Percentiles rank a stretch among this genome's conserved stretches.
Evolutionary conservation across 352 stramenopile species (phyloP).

Genomic region (Globisporangium irregulare): DNA sequence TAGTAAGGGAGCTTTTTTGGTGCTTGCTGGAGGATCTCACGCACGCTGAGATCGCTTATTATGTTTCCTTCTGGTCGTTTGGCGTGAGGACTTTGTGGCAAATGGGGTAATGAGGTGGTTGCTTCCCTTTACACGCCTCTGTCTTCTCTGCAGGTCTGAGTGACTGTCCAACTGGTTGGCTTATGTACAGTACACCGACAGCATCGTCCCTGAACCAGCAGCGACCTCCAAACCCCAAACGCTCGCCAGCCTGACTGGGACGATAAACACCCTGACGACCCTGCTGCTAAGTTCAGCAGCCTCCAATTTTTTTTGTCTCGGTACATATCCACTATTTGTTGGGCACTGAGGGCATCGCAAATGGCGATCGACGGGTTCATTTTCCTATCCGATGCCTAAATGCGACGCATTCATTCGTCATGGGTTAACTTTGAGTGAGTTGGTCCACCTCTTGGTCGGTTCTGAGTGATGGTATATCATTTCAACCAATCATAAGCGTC

Average conservation of each 20-base stretch:
- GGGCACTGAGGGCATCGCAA: background rate
- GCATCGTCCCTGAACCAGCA: background rate
- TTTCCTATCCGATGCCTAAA: background rate
- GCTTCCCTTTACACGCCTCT: background rate
- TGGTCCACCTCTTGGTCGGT: background rate
- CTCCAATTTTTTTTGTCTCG: background rate
- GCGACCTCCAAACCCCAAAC: background rate
- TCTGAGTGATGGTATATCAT: background rate
- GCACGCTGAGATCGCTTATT: background rate
- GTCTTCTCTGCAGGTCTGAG: background rate
- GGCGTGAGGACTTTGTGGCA: conserved; percentile 5
- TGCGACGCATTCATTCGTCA: background rate
- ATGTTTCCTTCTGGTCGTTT: background rate
- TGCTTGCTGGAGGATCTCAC: background rate
- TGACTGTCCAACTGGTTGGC: background rate
- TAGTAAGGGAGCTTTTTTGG: background rate
- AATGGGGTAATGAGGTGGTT: conserved; percentile 17
- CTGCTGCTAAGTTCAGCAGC: background rate
- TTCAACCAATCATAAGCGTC: background rate
- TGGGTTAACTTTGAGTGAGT: background rate
- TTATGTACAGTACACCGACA: background rate
- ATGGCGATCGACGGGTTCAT: background rate
- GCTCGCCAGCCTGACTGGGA: background rate
- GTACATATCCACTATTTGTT: background rate
- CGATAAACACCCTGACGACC: background rate